phyloP scores from a whole-genome alignment of 805 yeast species.

The Cyberlindnera misumaiensis region DNA sequence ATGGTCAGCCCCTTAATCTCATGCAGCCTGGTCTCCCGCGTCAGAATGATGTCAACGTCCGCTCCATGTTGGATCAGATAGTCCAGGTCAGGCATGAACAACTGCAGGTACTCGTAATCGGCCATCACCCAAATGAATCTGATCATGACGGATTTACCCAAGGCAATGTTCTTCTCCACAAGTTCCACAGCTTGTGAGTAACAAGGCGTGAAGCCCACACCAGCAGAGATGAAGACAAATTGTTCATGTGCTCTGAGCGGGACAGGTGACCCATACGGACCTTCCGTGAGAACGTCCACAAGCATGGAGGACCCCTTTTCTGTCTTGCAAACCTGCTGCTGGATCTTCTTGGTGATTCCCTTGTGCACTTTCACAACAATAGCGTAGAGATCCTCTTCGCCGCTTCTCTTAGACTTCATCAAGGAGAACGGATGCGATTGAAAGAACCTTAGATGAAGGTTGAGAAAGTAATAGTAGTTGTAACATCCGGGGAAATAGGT shows the following conservation, averaged over 20 bases:
- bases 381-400: conserved; percentile 25
- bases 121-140: conserved; percentile 62
- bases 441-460: conserved; percentile 32
- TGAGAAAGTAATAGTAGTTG: conserved; percentile 50
- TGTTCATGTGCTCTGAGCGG: conserved; percentile 33
- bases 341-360: conserved; percentile 46
- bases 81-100: conserved; percentile 41
- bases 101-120: conserved; percentile 38
- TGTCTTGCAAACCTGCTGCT: conserved; percentile 24
- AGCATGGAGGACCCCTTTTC: conserved; percentile 23
- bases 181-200: conserved; percentile 34
- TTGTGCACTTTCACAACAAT: conserved; percentile 43
- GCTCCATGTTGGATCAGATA: conserved; percentile 25
- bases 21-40: conserved; percentile 7
- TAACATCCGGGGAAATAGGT: conserved; percentile 44
- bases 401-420: conserved; percentile 32
- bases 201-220: conserved; percentile 47
- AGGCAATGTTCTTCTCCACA: conserved; percentile 10
- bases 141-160: conserved; percentile 19
- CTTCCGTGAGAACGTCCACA: conserved; percentile 44
- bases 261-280: conserved; percentile 51
- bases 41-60: conserved; percentile 12
- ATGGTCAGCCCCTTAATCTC: neutral
- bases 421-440: conserved; percentile 74
- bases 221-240: conserved; percentile 40